Base-by-base conservation (phyloP, 805 yeast genomes). In the Starmerella bombi region DNA sequence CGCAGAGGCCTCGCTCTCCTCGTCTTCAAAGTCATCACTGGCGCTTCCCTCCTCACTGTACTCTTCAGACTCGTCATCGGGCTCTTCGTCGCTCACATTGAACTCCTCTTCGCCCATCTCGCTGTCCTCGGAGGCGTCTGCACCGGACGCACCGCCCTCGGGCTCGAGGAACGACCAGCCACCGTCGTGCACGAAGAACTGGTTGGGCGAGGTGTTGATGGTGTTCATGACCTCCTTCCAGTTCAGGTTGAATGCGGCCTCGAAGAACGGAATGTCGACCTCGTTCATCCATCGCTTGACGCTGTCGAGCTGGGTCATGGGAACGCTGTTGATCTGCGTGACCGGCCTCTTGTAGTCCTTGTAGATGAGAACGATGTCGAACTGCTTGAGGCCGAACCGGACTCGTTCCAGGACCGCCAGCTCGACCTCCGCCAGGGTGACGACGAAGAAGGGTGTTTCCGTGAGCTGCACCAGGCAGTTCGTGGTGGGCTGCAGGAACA, bases 211-310 rank as follows among this genome's bases (percentile, higher is more conserved):
- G 3, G 85, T 77, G 49, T 72, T 75, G 48, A 88, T 75, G 0
- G 96, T 84, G 63, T 85, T 88, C 95, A 91, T 88, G 57, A 91
- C 86, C 19, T 85, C 78, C 12, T 76, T 68, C 98, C 98, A 91
- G 64, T 84, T 85, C 72, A 91, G 75, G 65, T 88, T 88, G 64
- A 91, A 80, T 34, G 93, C 86, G 40, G 96, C 95, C 55, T 85
- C 95, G 57, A 86, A 80, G 65, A 71, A 77, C 29, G 98, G 94
- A 48, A 91, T 80, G 59, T 91, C 98, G 56, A 91, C 94, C 59
- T 91, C 94, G n/a, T 94, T 83, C 44, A 91, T 67, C 98, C 98
- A 91, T 37, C 83, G 84, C 61, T 88, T 91, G 46, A 91, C 81
- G 57, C 81, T 88, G 58, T 91, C 98, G 42, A 91, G 65, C 40